These are phyloP conservation scores for Dryadomyces quercus-mongolicae DNA, from an alignment of 2,329 filamentous ascomycete species.

Conservation along the genomic window DNA sequence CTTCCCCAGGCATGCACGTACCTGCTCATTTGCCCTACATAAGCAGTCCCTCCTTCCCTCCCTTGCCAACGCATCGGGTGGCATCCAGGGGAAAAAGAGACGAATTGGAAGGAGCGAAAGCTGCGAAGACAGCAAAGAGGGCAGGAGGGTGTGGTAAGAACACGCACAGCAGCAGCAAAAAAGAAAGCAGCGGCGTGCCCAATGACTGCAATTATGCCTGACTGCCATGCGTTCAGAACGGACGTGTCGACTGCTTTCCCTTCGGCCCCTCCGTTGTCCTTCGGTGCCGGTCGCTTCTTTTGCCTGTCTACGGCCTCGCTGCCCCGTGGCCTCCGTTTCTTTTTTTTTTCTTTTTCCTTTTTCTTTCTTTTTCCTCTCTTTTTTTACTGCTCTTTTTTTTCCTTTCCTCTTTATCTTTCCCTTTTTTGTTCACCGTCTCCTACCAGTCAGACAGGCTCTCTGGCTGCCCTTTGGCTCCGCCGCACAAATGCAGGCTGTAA, in stretches of 20 bases:
- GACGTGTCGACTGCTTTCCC: neutral
- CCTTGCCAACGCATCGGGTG: slow-evolving; percentile 12
- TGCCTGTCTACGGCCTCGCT: neutral
- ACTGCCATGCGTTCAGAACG: slow-evolving; percentile 15
- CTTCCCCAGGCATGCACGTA: neutral
- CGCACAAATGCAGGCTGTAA: neutral
- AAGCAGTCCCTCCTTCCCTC: neutral
- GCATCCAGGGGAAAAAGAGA: neutral
- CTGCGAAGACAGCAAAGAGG: neutral
- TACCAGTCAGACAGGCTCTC: neutral
- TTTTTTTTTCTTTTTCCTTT: neutral
- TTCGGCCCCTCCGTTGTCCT: neutral
- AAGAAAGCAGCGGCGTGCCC: slow-evolving; percentile 17
- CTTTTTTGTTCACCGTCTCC: neutral
- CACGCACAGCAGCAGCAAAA: neutral
- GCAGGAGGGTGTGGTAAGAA: neutral
- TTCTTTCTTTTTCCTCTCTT: neutral
- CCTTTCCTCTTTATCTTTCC: too few relatives aligned
- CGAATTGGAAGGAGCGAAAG: slow-evolving; percentile 2
- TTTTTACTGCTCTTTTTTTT: too few relatives aligned
- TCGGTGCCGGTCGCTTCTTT: neutral
- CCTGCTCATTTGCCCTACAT: neutral
- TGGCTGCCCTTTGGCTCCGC: neutral
- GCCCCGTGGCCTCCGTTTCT: neutral
- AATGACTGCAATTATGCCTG: slow-evolving; percentile 35